Base-by-base conservation (phyloP, 202 grass and related monocot genomes). In the Dendrocalamus latiflorus region DNA sequence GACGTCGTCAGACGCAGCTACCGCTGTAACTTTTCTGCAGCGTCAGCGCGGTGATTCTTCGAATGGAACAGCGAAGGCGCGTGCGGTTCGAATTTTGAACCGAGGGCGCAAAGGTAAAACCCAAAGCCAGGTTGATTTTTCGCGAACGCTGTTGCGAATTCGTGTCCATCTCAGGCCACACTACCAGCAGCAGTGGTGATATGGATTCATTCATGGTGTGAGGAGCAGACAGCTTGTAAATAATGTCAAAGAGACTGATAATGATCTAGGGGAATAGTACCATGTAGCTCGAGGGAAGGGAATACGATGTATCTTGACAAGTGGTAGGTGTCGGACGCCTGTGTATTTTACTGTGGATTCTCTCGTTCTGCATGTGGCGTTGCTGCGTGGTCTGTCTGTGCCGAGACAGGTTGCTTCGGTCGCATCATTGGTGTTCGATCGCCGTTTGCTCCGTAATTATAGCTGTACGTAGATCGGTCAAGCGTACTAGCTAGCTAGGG, bases 71-170 rank as follows among this genome's bases (percentile, higher is more conserved):
- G 87, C 22, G 48, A 43, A 41, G 22, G 28, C 1, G 14, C 71
- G 16, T 10, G 55, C 67, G 18, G 18, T 85, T 89, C 50, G 26
- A 89, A 89, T 10, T 89, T 81, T 80, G 75, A 88, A 80, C 75
- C 81, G 1, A 17, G 9, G 8, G 17, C 8, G 72, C n/a, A 28
- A 67, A 13, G 38, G 58, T 57, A 41, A 65, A 18, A 2, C 9
- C 3, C 0, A 10, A 14, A 48, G 5, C 1, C 2, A 43, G 36
- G 44, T 68, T 55, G 59, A 58, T 14, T 14, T 34, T 12, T 51
- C 8, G 45, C 44, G 1, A 51, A 13, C 36, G n/a, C 42, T 15
- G 13, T 10, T 6, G 8, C 28, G 3, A 16, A 42, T 53, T 12
- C 16, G 6, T 26, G 64, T 28, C 26, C 36, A 13, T 65, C 44